These are phyloP conservation scores for Heliamphora pulchella DNA, from an alignment of 179 eudicot species.

Conservation along the genomic window DNA sequence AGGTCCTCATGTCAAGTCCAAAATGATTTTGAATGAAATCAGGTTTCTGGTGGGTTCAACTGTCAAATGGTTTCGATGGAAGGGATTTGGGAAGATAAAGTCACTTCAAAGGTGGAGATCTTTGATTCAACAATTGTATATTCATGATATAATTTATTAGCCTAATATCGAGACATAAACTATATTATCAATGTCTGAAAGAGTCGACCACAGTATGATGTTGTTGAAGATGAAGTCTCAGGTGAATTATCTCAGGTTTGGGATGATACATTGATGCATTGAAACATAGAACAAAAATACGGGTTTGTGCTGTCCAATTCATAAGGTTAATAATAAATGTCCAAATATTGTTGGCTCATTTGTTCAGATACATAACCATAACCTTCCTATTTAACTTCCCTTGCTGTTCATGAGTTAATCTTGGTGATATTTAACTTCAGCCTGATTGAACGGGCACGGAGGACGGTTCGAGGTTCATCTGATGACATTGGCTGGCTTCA, in stretches of 20 bases:
- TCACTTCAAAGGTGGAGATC: constrained; percentile 3
- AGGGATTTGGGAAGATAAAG: neutral
- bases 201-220: neutral
- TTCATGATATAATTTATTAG: neutral
- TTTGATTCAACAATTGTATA: neutral
- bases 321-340: neutral
- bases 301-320: neutral
- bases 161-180: neutral
- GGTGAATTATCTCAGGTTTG: constrained; percentile 4
- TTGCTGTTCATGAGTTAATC: neutral
- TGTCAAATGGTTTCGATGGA: neutral
- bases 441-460: constrained; percentile 66
- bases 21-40: constrained; percentile 3
- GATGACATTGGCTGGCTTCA: constrained; percentile 98
- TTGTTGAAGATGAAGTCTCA: neutral
- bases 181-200: neutral
- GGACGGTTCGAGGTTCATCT: constrained; percentile 85
- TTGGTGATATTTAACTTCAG: constrained; percentile 28
- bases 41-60: neutral
- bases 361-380: neutral
- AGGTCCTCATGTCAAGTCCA: neutral
- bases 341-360: neutral
- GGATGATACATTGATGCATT: neutral
- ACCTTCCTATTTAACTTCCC: neutral
- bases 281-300: neutral